A percentile compares a stretch with the other conserved stretches of the same genome.
Conservation (phyloP, 495 filamentous ascomycete species). For the Chlorociboria aeruginascens region DNA sequence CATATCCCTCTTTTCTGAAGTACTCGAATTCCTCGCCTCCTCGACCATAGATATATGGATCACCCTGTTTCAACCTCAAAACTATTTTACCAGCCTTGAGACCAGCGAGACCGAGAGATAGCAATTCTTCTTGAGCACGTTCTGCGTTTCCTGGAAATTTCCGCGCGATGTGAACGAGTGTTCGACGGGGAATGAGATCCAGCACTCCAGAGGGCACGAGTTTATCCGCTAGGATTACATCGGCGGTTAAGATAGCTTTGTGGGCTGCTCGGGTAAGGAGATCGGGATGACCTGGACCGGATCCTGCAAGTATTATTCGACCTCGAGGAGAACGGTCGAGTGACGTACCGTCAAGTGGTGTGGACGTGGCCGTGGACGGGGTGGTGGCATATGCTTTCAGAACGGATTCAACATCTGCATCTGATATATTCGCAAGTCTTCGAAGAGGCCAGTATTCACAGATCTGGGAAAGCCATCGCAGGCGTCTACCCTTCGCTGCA, state of each 20-base stretch:
- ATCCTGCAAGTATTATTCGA: constrained; percentile 78
- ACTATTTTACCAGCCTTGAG: constrained; percentile 65
- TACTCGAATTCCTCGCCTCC: constrained; percentile 89
- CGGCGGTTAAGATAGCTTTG: constrained; percentile 71
- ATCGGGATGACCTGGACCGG: constrained; percentile 88
- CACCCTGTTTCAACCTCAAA: constrained; percentile 86
- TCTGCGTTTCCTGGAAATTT: constrained; percentile 98
- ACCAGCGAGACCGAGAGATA: constrained; percentile 63
- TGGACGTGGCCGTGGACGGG: neutral
- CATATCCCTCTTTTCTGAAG: constrained; percentile 60
- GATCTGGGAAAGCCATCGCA: constrained; percentile 89
- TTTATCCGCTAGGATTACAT: constrained; percentile 90
- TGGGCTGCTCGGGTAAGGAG: constrained; percentile 81
- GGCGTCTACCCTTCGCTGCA: constrained; percentile 65
- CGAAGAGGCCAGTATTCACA: constrained; percentile 97
- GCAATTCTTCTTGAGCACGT: constrained; percentile 79
- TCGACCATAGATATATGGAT: constrained; percentile 91
- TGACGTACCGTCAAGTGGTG: neutral
- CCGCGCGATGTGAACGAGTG: constrained; percentile 80
- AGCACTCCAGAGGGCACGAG: constrained; percentile 82
- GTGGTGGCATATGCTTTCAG: constrained; percentile 48
- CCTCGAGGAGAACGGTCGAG: constrained; percentile 28
- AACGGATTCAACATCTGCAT: constrained; percentile 64
- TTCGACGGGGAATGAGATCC: constrained; percentile 79
- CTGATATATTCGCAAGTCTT: constrained; percentile 64